Percentiles rank a stretch among this genome's conserved stretches.
Evolutionary conservation across 73 alveolate species (phyloP).

Genomic region (Uronychia setigera): DNA sequence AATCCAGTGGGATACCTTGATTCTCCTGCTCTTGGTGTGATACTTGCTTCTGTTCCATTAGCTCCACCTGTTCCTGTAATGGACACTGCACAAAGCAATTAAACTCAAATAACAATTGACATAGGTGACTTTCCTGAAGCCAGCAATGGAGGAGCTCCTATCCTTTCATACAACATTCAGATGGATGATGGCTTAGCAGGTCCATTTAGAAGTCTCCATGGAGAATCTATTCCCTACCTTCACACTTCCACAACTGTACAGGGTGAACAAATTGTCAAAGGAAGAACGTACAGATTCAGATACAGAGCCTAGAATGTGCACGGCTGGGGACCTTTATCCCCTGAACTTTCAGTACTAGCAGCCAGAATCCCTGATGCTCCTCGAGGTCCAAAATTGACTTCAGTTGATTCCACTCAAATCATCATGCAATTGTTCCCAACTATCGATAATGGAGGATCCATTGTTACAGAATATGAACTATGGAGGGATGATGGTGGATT

Average conservation of each 20-base stretch:
- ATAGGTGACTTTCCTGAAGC: constrained; percentile 35
- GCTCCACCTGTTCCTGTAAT: constrained; percentile 43
- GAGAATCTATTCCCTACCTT: constrained; percentile 19
- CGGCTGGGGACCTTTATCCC: constrained; percentile 53
- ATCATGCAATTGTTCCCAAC: constrained; percentile 30
- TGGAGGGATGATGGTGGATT: constrained; percentile 48
- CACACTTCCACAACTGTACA: not conserved
- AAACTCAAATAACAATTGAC: constrained; percentile 19
- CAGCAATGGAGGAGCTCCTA: constrained; percentile 37
- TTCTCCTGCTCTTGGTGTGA: constrained; percentile 5
- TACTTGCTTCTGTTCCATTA: constrained; percentile 17
- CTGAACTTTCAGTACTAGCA: constrained; percentile 22
- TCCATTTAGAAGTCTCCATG: not conserved
- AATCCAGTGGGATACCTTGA: constrained; percentile 23
- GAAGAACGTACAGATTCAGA: constrained; percentile 44
- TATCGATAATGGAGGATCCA: constrained; percentile 51
- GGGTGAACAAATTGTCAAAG: constrained; percentile 6
- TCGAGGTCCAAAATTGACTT: constrained; percentile 11
- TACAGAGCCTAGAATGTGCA: constrained; percentile 46
- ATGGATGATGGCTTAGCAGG: constrained; percentile 50
- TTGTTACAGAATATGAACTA: constrained; percentile 53
- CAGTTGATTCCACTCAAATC: constrained; percentile 4
- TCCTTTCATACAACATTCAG: constrained; percentile 24
- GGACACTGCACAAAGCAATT: constrained; percentile 18
- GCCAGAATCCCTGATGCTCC: constrained; percentile 46